These are phyloP conservation scores for Chlamydomonas asymmetrica DNA, from an alignment of 139 green algal genomes.

Conservation along the genomic window DNA sequence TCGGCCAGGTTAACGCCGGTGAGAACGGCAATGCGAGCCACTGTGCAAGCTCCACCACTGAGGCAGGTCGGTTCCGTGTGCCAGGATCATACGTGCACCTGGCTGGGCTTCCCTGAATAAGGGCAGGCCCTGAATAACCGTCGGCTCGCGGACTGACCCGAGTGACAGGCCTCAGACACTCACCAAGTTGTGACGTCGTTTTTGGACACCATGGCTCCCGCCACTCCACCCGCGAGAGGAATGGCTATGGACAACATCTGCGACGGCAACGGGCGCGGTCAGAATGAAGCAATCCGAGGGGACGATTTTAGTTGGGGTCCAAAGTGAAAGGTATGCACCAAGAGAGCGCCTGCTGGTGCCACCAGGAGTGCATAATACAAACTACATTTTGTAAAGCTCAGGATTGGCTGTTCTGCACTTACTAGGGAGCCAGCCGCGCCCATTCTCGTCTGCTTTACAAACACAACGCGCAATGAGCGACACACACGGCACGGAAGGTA, in stretches of 20 bases:
- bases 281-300: too few relatives aligned
- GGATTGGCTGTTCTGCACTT: too few relatives aligned
- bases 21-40: not conserved
- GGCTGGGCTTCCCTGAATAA: not conserved
- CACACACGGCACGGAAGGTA: too few relatives aligned
- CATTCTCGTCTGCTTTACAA: too few relatives aligned
- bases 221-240: slow-evolving; percentile 12
- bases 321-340: too few relatives aligned
- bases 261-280: too few relatives aligned
- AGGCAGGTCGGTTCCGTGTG: not conserved
- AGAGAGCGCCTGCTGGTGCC: too few relatives aligned
- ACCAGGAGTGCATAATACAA: too few relatives aligned
- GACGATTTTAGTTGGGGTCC: too few relatives aligned
- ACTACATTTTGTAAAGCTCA: too few relatives aligned
- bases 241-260: slow-evolving; percentile 19
- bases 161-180: not conserved
- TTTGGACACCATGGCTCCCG: not conserved
- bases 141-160: not conserved
- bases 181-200: slow-evolving; percentile 24
- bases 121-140: not conserved
- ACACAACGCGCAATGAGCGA: too few relatives aligned
- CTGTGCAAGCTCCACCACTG: not conserved
- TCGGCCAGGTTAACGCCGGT: not conserved
- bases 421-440: too few relatives aligned
- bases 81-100: not conserved